A percentile compares a stretch with the other conserved stretches of the same genome.
phyloP scores from a whole-genome alignment of 2,329 filamentous ascomycete genomes.

The Plectosphaerella plurivora region DNA sequence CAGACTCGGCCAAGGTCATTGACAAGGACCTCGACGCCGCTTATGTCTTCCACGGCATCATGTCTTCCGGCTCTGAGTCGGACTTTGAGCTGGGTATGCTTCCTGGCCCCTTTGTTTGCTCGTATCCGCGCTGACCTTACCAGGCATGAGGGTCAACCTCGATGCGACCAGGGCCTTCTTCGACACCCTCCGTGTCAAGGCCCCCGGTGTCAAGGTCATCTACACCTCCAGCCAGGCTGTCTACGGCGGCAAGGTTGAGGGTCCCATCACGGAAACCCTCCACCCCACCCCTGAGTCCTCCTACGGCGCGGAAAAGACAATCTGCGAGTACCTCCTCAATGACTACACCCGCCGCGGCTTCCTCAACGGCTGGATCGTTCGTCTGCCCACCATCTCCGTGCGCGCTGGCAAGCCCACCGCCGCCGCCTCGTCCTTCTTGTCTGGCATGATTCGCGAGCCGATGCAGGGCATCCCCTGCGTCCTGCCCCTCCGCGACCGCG shows the following conservation, averaged over 20 bases:
- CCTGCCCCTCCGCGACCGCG: conserved; percentile 27
- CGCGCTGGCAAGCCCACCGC: conserved; percentile 56
- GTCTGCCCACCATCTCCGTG: conserved; percentile 57
- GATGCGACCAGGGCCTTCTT: conserved; percentile 45
- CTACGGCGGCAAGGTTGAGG: conserved; percentile 42
- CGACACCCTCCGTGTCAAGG: conserved; percentile 38
- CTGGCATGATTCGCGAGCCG: conserved; percentile 58
- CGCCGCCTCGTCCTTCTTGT: conserved; percentile 56
- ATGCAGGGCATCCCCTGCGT: conserved; percentile 41
- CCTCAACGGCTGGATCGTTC: conserved; percentile 50
- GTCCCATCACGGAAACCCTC: conserved; percentile 36
- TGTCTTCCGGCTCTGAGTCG: conserved; percentile 50
- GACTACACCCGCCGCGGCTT: conserved; percentile 44
- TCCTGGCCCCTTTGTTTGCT: neutral
- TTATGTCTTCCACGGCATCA: conserved; percentile 46
- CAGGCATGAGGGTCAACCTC: conserved; percentile 44
- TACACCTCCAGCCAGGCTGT: conserved; percentile 51
- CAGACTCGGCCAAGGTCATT: conserved; percentile 12
- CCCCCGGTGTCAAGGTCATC: conserved; percentile 42
- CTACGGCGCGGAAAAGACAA: conserved; percentile 51
- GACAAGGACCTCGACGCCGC: neutral
- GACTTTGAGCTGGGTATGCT: conserved; percentile 41
- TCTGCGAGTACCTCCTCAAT: conserved; percentile 49
- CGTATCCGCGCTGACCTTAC: too few relatives aligned
- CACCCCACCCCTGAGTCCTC: conserved; percentile 46